A percentile compares a stretch with the other conserved stretches of the same genome.
Evolutionary conservation across 306 rosid species (phyloP).

Genomic region (Lathyrus tuberosus): DNA sequence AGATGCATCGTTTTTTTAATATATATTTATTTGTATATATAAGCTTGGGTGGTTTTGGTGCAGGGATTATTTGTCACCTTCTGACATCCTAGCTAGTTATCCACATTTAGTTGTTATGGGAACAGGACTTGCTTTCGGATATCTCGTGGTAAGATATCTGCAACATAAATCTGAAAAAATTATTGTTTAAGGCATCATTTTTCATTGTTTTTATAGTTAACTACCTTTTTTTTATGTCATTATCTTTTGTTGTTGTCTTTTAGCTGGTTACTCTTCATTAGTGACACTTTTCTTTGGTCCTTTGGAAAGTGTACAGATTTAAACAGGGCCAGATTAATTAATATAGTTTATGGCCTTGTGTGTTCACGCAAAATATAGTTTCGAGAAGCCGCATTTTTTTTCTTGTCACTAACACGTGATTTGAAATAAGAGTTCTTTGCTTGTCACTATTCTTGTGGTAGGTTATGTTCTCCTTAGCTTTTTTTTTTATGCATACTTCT

Average conservation of each 20-base stretch:
- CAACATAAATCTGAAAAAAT: slow-evolving; percentile 18
- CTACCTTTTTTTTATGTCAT: too few relatives aligned
- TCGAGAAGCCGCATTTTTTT: too few relatives aligned
- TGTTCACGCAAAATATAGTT: too few relatives aligned
- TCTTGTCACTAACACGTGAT: neutral
- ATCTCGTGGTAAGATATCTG: too few relatives aligned
- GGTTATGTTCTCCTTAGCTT: slow-evolving; percentile 4
- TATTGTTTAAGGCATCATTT: slow-evolving; percentile 15
- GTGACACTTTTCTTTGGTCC: slow-evolving; percentile 7
- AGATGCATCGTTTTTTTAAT: slow-evolving; percentile 29
- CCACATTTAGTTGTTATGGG: too few relatives aligned
- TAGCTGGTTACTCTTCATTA: neutral
- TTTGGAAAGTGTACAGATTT: slow-evolving; percentile 15
- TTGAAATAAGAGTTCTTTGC: slow-evolving; percentile 14
- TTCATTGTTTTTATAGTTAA: slow-evolving; percentile 23
- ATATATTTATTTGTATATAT: slow-evolving; percentile 1
- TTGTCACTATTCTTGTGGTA: neutral
- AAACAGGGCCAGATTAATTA: neutral
- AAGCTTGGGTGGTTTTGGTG: slow-evolving; percentile 8
- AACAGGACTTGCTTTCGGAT: too few relatives aligned
- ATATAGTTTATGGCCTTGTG: too few relatives aligned
- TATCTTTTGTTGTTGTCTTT: too few relatives aligned
- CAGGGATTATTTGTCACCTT: slow-evolving; percentile 78
- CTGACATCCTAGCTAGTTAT: too few relatives aligned
- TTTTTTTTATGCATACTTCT: neutral